Evolutionary conservation across 2,329 filamentous ascomycete genomes (phyloP).

Genomic region (Neonectria neomacrospora): DNA sequence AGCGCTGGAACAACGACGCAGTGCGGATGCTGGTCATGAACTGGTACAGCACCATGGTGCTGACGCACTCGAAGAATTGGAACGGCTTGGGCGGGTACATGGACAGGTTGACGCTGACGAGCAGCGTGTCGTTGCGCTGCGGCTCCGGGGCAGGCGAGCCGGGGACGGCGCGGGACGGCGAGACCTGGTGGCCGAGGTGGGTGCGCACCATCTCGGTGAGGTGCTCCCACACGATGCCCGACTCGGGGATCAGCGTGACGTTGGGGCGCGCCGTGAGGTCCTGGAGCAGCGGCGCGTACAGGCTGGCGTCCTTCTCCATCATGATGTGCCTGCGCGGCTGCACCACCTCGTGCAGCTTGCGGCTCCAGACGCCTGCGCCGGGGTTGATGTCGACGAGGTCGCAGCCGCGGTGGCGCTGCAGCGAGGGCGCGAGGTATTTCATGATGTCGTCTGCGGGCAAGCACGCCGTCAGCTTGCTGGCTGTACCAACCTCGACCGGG

Average conservation of each 20-base stretch:
- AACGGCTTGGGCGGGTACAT: slow-evolving; percentile 63
- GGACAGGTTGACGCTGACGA: slow-evolving; percentile 76
- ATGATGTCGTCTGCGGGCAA: slow-evolving; percentile 72
- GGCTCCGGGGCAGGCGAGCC: slow-evolving; percentile 52
- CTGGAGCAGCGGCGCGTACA: slow-evolving; percentile 71
- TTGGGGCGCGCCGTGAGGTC: slow-evolving; percentile 63
- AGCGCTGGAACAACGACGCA: slow-evolving; percentile 73
- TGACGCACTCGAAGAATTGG: slow-evolving; percentile 65
- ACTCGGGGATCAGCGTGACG: slow-evolving; percentile 63
- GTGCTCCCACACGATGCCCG: slow-evolving; percentile 70
- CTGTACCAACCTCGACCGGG: no score
- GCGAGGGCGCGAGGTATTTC: slow-evolving; percentile 72
- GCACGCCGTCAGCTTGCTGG: neutral
- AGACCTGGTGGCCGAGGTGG: slow-evolving; percentile 66
- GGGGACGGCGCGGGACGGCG: slow-evolving; percentile 30
- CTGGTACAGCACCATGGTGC: slow-evolving; percentile 68
- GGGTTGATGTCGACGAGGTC: slow-evolving; percentile 91
- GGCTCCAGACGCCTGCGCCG: slow-evolving; percentile 81
- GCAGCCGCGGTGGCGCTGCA: slow-evolving; percentile 78
- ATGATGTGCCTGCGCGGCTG: slow-evolving; percentile 85
- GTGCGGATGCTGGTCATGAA: slow-evolving; percentile 69
- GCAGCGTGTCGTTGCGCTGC: slow-evolving; percentile 74
- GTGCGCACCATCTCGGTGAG: slow-evolving; percentile 63
- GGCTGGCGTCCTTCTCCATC: slow-evolving; percentile 73
- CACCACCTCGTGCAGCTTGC: slow-evolving; percentile 77